Conservation (phyloP, 768 basidiomycete species). For the Gautieria morchelliformis region DNA sequence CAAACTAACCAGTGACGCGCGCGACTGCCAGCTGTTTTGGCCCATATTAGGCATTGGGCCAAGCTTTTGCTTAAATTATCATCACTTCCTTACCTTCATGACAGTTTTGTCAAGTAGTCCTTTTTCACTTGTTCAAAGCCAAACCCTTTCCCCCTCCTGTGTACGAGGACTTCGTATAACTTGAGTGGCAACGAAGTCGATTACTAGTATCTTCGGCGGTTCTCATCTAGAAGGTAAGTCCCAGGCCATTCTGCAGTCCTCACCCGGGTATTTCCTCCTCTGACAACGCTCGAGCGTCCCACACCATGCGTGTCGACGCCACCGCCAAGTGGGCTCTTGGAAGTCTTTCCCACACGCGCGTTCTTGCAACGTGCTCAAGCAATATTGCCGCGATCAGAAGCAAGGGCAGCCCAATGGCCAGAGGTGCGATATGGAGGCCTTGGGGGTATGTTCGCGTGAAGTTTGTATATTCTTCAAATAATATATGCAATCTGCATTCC, state of each 20-base stretch:
- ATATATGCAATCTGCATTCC: too few relatives aligned
- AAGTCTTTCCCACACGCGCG: slow-evolving; percentile 9
- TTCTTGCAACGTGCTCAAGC: too few relatives aligned
- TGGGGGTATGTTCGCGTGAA: too few relatives aligned
- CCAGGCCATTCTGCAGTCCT: slow-evolving; percentile 24
- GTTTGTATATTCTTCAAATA: too few relatives aligned
- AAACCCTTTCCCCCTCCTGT: slow-evolving; percentile 23
- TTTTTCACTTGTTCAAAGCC: slow-evolving; percentile 30
- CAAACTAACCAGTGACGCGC: too few relatives aligned
- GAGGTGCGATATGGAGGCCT: too few relatives aligned
- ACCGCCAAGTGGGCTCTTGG: slow-evolving; percentile 28
- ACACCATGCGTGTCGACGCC: slow-evolving; percentile 18
- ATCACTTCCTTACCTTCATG: too few relatives aligned
- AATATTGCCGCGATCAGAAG: too few relatives aligned
- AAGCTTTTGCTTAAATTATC: slow-evolving; percentile 26
- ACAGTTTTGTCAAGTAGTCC: too few relatives aligned
- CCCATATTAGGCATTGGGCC: too few relatives aligned
- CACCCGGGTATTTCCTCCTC: slow-evolving; percentile 32
- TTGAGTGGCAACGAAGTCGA: slow-evolving; percentile 23
- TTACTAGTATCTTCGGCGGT: slow-evolving; percentile 18
- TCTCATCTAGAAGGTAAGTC: slow-evolving; percentile 12
- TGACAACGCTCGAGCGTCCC: slow-evolving; percentile 17
- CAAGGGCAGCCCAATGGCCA: too few relatives aligned
- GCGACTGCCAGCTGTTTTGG: too few relatives aligned
- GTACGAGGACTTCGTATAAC: slow-evolving; percentile 23